Evolutionary conservation across 1,284 basidiomycete genomes (phyloP).

Genomic region (Boletus semigastroideus): DNA sequence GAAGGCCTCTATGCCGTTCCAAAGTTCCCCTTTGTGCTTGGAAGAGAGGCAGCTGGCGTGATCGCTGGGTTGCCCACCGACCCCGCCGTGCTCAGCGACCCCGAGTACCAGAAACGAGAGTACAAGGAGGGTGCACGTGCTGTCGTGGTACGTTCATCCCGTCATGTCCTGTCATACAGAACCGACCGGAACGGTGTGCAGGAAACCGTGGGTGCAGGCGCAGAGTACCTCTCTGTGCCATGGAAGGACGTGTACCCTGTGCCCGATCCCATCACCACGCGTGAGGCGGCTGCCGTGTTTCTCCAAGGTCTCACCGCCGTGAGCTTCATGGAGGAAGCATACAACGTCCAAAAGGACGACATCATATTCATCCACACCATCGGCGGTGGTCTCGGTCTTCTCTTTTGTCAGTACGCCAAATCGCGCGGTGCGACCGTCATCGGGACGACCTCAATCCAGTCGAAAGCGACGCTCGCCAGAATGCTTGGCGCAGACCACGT

Average conservation of each 20-base stretch:
- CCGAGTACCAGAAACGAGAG: constrained; percentile 57
- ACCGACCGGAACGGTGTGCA: constrained; percentile 28
- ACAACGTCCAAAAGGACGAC: constrained; percentile 77
- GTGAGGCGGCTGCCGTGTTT: constrained; percentile 64
- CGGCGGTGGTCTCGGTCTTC: constrained; percentile 74
- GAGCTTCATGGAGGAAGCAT: constrained; percentile 80
- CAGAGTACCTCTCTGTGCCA: constrained; percentile 73
- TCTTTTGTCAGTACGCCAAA: constrained; percentile 65
- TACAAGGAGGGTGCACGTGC: constrained; percentile 64
- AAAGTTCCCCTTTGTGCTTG: constrained; percentile 72
- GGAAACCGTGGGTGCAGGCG: constrained; percentile 60
- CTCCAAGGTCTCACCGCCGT: constrained; percentile 83
- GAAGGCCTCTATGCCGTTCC: constrained; percentile 58
- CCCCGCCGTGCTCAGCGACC: constrained; percentile 48
- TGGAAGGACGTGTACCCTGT: constrained; percentile 64
- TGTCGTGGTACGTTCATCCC: constrained; percentile 49
- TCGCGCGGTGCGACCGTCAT: constrained; percentile 85
- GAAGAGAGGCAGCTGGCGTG: constrained; percentile 78
- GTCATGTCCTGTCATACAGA: neutral
- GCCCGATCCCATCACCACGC: constrained; percentile 60
- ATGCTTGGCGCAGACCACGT: constrained; percentile 85
- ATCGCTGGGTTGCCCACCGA: constrained; percentile 74
- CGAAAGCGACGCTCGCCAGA: constrained; percentile 85
- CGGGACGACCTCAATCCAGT: constrained; percentile 86
- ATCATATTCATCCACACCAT: constrained; percentile 84